A percentile compares a stretch with the other conserved stretches of the same genome.
Conservation (phyloP, 768 basidiomycete genomes). For the Collybia nuda region DNA sequence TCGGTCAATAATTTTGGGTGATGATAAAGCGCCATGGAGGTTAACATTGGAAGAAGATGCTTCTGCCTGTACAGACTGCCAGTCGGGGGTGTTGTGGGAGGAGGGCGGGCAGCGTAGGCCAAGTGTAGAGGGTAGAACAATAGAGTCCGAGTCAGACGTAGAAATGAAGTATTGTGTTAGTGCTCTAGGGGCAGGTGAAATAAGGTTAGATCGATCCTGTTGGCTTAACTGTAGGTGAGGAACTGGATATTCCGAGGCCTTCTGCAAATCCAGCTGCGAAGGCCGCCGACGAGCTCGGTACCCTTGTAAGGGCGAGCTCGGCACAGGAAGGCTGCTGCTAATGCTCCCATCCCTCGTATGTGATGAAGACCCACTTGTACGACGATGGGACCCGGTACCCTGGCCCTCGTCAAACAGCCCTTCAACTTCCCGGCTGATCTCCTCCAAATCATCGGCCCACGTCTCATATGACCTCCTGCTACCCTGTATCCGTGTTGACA, state of each 20-base stretch:
- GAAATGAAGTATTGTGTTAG: constrained; percentile 73
- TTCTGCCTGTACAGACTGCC: constrained; percentile 5
- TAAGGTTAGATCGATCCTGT: constrained; percentile 51
- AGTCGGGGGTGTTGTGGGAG: constrained; percentile 16
- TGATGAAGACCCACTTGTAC: background rate
- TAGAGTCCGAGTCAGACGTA: constrained; percentile 46
- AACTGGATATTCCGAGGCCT: constrained; percentile 17
- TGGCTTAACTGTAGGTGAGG: constrained; percentile 52
- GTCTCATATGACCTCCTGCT: constrained; percentile 43
- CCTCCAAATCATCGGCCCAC: constrained; percentile 71
- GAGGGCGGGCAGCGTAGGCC: constrained; percentile 51
- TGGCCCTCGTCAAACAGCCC: constrained; percentile 41
- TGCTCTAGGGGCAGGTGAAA: constrained; percentile 72
- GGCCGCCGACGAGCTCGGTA: constrained; percentile 30
- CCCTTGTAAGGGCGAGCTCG: constrained; percentile 8
- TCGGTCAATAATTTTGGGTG: constrained; percentile 34
- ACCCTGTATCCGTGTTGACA: constrained; percentile 51
- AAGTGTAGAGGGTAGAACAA: constrained; percentile 69
- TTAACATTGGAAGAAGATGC: constrained; percentile 2
- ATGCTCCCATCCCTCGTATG: constrained; percentile 22
- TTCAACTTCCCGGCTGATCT: constrained; percentile 64
- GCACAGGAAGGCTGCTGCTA: constrained; percentile 46
- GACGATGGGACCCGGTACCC: background rate
- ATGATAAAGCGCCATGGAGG: constrained; percentile 18
- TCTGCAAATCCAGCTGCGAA: constrained; percentile 44